A percentile compares a stretch with the other conserved stretches of the same genome.
These are phyloP conservation scores for Cladophialophora psammophila DNA, from an alignment of 2,329 filamentous ascomycete genomes.

Conservation along the genomic window DNA sequence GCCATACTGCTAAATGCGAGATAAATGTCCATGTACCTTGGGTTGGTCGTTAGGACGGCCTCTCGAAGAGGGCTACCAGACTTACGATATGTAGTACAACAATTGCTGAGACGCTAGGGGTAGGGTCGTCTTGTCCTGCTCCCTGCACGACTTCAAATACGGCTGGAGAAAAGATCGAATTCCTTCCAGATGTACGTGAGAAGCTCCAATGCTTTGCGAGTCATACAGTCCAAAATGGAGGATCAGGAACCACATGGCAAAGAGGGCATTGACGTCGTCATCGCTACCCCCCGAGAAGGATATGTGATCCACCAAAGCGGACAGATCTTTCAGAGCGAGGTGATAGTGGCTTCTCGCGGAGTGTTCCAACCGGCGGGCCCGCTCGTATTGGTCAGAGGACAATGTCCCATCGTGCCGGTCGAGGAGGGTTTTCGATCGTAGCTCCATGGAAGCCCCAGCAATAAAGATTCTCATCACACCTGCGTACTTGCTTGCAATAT, in stretches of 20 bases:
- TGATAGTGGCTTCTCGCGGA: conserved; percentile 45
- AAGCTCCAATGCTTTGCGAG: conserved; percentile 39
- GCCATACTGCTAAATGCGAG: conserved; percentile 38
- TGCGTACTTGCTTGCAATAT: conserved; percentile 46
- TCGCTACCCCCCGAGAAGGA: conserved; percentile 42
- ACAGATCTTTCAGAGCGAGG: conserved; percentile 46
- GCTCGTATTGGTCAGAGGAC: conserved; percentile 42
- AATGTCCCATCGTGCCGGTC: conserved; percentile 42
- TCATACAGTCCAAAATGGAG: conserved; percentile 47
- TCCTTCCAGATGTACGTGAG: conserved; percentile 48
- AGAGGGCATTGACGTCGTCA: conserved; percentile 46
- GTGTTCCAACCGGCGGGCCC: conserved; percentile 29
- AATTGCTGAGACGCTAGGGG: conserved; percentile 49
- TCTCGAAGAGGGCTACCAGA: background rate
- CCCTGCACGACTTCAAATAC: conserved; percentile 42
- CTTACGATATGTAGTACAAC: conserved; percentile 48
- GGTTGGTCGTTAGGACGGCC: background rate
- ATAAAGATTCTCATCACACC: conserved; percentile 53
- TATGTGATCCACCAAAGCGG: conserved; percentile 45
- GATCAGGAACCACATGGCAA: conserved; percentile 49
- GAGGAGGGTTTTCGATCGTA: conserved; percentile 46
- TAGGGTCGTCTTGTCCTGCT: conserved; percentile 34
- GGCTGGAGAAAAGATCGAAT: conserved; percentile 48
- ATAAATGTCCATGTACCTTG: conserved; percentile 39
- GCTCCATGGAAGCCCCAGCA: conserved; percentile 48